Evolutionary conservation across 129 eudicot genomes (phyloP), one percentile per base, ranked within the genome.

Genomic region (Scalesia atractyloides): DNA sequence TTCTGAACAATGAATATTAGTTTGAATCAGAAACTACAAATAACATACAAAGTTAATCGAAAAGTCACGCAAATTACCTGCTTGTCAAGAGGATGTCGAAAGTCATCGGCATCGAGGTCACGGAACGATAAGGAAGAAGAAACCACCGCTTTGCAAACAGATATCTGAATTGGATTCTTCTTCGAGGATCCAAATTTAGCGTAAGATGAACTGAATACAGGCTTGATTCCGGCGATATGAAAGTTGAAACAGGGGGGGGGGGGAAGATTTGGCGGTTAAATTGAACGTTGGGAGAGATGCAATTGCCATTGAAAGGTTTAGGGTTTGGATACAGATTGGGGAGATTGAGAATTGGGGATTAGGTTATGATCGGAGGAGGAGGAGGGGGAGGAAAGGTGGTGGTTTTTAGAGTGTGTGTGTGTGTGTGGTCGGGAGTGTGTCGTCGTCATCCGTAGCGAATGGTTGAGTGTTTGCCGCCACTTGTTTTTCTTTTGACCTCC

Each of bases 1-100:
- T 93, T 93, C 98, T 93, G 87, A 26, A 80, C 41, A 70, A 36
- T 7, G 39, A 61, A 67, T 9, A 30, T 26, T 53, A n/a, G 7
- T 47, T 73, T 7, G 9, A 47, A 34, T 18, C 2, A 73, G 48
- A 0, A 12, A 8, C 9, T 41, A 41, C 2, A 41, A 7, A 41
- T 41, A 41, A 8, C 9, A 41, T 9, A 46, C 50, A 46, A 8
- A 11, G 13, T 46, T 3, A 46, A 13, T 14, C 1, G 7, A 49
- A 49, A 13, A 4, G 18, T 49, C 10, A 4, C 8, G 3, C 5
- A 4, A 39, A 33, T 17, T 54, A 84, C 98, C 83, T 90, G 98
- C 83, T 86, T 82, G 80, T 93, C 98, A 61, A 93, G 97, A 13
- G 98, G 98, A 78, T 93, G 98, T 69, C 98, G 84, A 52, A 93